Conservation (phyloP, 345 rosid genomes). For the Dovyalis caffra region DNA sequence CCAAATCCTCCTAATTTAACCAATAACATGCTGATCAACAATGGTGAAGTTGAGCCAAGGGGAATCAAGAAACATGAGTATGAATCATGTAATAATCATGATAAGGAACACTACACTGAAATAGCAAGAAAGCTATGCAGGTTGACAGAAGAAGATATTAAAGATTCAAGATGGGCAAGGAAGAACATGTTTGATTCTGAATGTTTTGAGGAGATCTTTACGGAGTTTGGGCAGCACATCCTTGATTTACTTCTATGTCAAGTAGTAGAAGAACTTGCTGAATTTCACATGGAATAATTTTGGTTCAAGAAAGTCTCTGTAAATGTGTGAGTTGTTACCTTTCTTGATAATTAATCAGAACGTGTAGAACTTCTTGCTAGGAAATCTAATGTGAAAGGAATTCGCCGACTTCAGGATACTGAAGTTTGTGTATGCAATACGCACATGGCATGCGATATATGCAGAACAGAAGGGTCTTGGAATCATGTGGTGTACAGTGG, state of each 20-base stretch:
- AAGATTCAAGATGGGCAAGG: conserved; percentile 42
- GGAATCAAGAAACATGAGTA: background rate
- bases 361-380: background rate
- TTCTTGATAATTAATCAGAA: background rate
- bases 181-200: conserved; percentile 25
- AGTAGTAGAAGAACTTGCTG: conserved; percentile 40
- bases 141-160: conserved; percentile 47
- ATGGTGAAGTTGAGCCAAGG: background rate
- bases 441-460: too few species aligned
- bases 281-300: conserved; percentile 27
- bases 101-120: conserved; percentile 31
- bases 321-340: background rate
- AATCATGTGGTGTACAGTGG: background rate
- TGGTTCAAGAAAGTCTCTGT: background rate
- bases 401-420: background rate
- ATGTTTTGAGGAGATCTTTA: conserved; percentile 48
- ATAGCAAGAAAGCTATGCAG: conserved; percentile 37
- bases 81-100: conserved; percentile 14
- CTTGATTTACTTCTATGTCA: conserved; percentile 34
- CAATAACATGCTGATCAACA: background rate
- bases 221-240: conserved; percentile 49
- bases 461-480: background rate
- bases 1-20: conserved; percentile 4
- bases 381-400: conserved; percentile 16
- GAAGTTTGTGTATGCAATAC: too few species aligned